Evolutionary conservation across 768 basidiomycete species (phyloP).

Genomic region (Lyophyllum decastes): DNA sequence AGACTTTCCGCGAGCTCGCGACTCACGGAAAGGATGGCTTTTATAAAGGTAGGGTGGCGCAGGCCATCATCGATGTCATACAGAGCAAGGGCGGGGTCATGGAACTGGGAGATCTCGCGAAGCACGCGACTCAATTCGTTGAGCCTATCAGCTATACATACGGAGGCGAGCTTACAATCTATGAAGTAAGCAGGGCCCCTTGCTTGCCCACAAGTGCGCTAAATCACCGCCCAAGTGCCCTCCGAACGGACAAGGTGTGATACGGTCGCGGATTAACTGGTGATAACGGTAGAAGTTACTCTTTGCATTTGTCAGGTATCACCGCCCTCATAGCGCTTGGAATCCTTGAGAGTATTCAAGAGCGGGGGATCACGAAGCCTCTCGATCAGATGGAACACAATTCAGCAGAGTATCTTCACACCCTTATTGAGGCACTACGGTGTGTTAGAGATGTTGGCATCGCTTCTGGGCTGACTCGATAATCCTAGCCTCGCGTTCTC

Average conservation of each 20-base stretch:
- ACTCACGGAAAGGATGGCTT: conserved; percentile 88
- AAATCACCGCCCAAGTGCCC: conserved; percentile 64
- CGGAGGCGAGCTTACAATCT: conserved; percentile 80
- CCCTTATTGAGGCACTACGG: conserved; percentile 84
- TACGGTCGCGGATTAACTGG: background rate
- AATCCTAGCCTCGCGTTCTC: conserved; percentile 60
- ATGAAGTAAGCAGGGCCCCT: conserved; percentile 61
- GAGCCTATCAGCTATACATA: conserved; percentile 93
- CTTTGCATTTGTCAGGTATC: conserved; percentile 50
- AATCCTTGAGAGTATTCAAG: conserved; percentile 86
- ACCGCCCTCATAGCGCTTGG: conserved; percentile 93
- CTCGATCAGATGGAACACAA: conserved; percentile 87
- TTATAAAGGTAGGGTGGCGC: conserved; percentile 89
- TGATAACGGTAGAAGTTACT: background rate
- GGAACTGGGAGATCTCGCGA: conserved; percentile 91
- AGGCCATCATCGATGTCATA: conserved; percentile 86
- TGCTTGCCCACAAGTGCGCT: background rate
- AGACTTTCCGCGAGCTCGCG: conserved; percentile 80
- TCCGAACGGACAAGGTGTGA: conserved; percentile 88
- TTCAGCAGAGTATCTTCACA: conserved; percentile 85
- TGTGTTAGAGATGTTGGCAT: conserved; percentile 29
- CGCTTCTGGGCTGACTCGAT: background rate
- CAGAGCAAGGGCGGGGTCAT: conserved; percentile 89
- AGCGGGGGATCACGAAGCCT: conserved; percentile 65
- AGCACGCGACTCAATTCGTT: conserved; percentile 76